phyloP scores from a whole-genome alignment of 768 basidiomycete genomes.

The Coprinopsis marcescibilis region DNA sequence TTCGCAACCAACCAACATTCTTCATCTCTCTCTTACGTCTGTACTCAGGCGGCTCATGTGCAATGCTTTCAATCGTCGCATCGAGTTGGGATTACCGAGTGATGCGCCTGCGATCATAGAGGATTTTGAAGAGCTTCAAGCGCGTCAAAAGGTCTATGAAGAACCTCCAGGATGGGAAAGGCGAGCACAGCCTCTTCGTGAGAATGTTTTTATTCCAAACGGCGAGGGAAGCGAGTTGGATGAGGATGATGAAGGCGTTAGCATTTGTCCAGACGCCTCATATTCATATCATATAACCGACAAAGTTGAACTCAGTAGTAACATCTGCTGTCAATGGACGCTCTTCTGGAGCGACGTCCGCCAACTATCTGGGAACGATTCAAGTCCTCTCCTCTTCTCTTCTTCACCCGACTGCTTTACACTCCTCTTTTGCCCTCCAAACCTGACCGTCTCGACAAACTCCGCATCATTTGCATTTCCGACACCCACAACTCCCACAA shows the following conservation, averaged over 20 bases:
- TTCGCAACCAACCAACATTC: too few species aligned
- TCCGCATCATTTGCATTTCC: conserved; percentile 32
- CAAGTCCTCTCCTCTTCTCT: conserved; percentile 4
- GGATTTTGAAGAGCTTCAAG: conserved; percentile 25
- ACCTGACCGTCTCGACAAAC: background rate
- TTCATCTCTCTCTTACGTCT: too few species aligned
- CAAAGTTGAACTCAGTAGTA: background rate
- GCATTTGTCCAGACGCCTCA: background rate
- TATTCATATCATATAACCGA: conserved; percentile 1
- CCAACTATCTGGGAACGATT: conserved; percentile 6
- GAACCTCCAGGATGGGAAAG: conserved; percentile 22
- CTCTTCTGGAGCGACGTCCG: background rate
- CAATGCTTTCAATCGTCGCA: conserved; percentile 22
- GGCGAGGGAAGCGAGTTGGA: background rate
- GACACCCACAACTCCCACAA: conserved; percentile 33
- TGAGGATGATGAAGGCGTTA: conserved; percentile 2
- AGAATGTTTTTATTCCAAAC: conserved; percentile 17
- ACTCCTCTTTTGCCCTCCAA: background rate
- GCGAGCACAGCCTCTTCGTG: conserved; percentile 13
- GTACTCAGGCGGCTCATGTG: conserved; percentile 23
- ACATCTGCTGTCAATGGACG: conserved; percentile 6
- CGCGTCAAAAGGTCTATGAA: conserved; percentile 24
- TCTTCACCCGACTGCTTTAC: conserved; percentile 4
- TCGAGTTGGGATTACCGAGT: conserved; percentile 25
- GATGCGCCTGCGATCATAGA: conserved; percentile 27